These are phyloP conservation scores for Juncus inflexus DNA, from an alignment of 176 grass and related monocot genomes.

Conservation along the genomic window DNA sequence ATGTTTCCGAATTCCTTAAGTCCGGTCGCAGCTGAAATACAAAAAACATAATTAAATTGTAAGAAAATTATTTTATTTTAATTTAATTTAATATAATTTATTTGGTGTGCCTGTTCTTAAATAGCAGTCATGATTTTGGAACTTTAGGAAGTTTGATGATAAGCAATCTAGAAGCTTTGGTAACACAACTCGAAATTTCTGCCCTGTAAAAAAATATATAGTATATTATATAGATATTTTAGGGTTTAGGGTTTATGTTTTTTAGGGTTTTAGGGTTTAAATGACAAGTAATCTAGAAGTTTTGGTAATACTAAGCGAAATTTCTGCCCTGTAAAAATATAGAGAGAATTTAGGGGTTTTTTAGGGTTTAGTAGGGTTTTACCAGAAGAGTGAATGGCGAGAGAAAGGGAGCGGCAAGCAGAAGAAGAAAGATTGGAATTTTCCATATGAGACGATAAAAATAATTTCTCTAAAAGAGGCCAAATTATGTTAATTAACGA, in stretches of 20 bases:
- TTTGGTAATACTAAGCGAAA: conserved; percentile 66
- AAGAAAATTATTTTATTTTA: conserved; percentile 15
- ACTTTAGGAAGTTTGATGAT: conserved; percentile 78
- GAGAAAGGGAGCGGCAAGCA: conserved; percentile 81
- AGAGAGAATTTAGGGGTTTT: neutral
- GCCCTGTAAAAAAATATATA: conserved; percentile 41
- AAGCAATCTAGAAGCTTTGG: conserved; percentile 81
- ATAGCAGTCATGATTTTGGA: conserved; percentile 92
- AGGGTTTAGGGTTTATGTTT: conserved; percentile 10
- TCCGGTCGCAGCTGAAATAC: conserved; percentile 61
- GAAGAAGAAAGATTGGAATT: conserved; percentile 66
- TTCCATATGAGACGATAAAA: conserved; percentile 76
- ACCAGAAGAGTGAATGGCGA: conserved; percentile 81
- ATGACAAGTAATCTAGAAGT: conserved; percentile 77
- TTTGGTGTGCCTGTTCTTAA: conserved; percentile 66
- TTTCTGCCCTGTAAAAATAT: conserved; percentile 57
- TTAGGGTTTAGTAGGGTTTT: conserved; percentile 10
- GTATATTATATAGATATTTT: neutral
- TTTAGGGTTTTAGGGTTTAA: conserved; percentile 22
- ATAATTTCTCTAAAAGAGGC: conserved; percentile 90
- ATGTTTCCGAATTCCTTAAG: conserved; percentile 90
- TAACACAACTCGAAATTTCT: conserved; percentile 60
- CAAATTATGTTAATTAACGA: conserved; percentile 75
- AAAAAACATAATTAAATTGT: conserved; percentile 31
- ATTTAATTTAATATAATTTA: conserved; percentile 1